Evolutionary conservation across 1,284 basidiomycete species (phyloP), one percentile per base, ranked within the genome.

Genomic region (Sporisorium graminicola): DNA sequence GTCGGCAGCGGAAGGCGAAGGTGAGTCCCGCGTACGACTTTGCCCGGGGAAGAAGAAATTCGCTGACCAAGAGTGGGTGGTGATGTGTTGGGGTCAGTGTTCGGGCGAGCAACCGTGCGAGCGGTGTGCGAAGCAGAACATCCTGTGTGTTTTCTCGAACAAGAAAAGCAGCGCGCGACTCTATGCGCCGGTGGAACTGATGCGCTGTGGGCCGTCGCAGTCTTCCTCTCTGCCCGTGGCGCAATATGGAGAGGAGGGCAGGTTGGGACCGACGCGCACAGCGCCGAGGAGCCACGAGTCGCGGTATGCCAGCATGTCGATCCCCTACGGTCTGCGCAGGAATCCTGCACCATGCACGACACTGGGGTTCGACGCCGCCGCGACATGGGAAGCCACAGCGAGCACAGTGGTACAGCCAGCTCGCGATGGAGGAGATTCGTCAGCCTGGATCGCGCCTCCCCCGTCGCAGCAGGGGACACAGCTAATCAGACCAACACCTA

Each of bases 1-100:
- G 74, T 27, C 51, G 74, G 0, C 57, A 69, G 16, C 51, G 74
- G 2, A 77, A 77, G 46, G 74, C 74, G 16, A 77, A 77, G 55
- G 74, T 73, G 20, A 53, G 74, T 58, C 35, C 31, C n/a, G n/a
- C n/a, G n/a, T n/a, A n/a, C n/a, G n/a, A n/a, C n/a, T n/a, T n/a
- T n/a, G n/a, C n/a, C n/a, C n/a, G n/a, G 1, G 22, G 20, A 16
- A 50, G 37, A 44, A 9, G 7, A 10, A 18, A 22, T n/a, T 10
- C 27, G 35, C 33, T 53, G 51, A 53, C 20, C n/a, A n/a, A n/a
- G n/a, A 18, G 12, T 24, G 20, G 9, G 8, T 1, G 5, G 13
- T 14, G 20, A 10, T 26, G 37, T 26, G 18, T 31, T 10, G n/a
- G n/a, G n/a, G n/a, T n/a, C 44, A 77, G 74, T 77, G 74, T 29